Evolutionary conservation across 108 stramenopile species (phyloP).

Genomic region (Pseudonitzschia delicatissima): DNA sequence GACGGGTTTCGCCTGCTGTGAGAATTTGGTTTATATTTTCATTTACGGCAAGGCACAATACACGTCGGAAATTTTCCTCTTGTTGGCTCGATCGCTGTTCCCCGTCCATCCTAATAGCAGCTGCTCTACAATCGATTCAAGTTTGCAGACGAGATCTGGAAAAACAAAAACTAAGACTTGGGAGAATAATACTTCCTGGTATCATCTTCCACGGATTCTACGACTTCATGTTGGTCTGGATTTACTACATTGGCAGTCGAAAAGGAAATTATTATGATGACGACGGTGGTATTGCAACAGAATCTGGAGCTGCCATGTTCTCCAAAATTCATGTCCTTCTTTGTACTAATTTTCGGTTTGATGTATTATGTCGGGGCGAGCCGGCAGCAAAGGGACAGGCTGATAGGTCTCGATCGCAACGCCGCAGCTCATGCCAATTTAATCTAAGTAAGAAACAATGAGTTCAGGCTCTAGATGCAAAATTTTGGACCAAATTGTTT

Average conservation of each 20-base stretch:
- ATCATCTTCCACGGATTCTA: slow-evolving; percentile 77
- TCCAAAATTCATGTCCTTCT: slow-evolving; percentile 26
- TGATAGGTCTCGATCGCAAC: slow-evolving; percentile 31
- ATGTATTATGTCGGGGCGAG: slow-evolving; percentile 31
- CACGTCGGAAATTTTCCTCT: slow-evolving; percentile 54
- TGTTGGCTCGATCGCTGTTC: slow-evolving; percentile 68
- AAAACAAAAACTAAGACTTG: slow-evolving; percentile 44
- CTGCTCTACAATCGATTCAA: slow-evolving; percentile 79
- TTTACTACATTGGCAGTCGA: slow-evolving; percentile 47
- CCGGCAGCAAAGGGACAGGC: slow-evolving; percentile 25
- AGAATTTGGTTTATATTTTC: slow-evolving; percentile 83
- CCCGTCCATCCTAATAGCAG: slow-evolving; percentile 84
- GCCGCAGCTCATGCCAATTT: no score
- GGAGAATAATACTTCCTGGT: slow-evolving; percentile 60
- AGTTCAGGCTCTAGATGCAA: no score
- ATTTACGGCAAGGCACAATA: slow-evolving; percentile 52
- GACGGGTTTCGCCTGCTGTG: slow-evolving; percentile 80
- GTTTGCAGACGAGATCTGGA: slow-evolving; percentile 79
- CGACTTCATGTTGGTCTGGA: slow-evolving; percentile 75
- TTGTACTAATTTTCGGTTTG: slow-evolving; percentile 24
- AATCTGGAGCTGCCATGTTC: slow-evolving; percentile 6
- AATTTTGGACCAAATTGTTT: background rate
- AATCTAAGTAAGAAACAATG: background rate
- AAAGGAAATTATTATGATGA: slow-evolving; percentile 22
- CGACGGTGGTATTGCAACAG: slow-evolving; percentile 2